Percentiles rank a stretch among this genome's conserved stretches.
These are phyloP conservation scores for Xylaria flabelliformis DNA, from an alignment of 495 filamentous ascomycete species.

Conservation along the genomic window DNA sequence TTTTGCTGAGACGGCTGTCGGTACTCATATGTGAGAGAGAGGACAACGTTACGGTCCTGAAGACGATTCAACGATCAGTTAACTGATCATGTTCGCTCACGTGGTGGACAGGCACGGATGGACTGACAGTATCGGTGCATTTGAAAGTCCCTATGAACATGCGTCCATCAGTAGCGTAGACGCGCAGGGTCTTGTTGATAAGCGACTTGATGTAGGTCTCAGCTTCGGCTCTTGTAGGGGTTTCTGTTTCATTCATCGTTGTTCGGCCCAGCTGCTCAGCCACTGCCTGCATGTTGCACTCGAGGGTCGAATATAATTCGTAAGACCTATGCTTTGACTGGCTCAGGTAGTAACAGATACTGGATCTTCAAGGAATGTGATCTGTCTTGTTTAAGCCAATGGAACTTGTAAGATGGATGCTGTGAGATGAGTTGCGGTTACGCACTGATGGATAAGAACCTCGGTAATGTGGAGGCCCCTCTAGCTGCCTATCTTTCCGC, in stretches of 20 bases:
- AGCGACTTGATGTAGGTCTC: constrained; percentile 56
- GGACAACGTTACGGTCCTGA: constrained; percentile 77
- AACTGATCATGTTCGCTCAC: not conserved
- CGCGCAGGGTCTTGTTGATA: constrained; percentile 72
- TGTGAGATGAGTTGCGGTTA: not conserved
- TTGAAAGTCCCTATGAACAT: constrained; percentile 92
- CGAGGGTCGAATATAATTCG: not conserved
- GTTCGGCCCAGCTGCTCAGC: constrained; percentile 11
- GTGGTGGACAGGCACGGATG: not conserved
- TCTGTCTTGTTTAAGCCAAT: not conserved
- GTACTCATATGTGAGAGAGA: constrained; percentile 86
- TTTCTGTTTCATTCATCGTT: constrained; percentile 28
- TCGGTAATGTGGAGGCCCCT: not conserved
- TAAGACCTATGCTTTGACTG: not conserved
- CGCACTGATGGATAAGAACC: too few relatives aligned
- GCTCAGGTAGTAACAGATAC: not conserved
- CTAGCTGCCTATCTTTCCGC: constrained; percentile 4
- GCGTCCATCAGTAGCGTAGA: constrained; percentile 82
- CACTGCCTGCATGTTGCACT: constrained; percentile 18
- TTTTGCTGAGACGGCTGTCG: constrained; percentile 67
- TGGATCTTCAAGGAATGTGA: not conserved
- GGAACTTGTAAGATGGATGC: not conserved
- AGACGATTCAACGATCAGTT: not conserved
- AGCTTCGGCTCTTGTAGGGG: constrained; percentile 43
- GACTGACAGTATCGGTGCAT: constrained; percentile 85